phyloP scores from a whole-genome alignment of 805 yeast genomes.

The Wickerhamiella vanderwaltii region DNA sequence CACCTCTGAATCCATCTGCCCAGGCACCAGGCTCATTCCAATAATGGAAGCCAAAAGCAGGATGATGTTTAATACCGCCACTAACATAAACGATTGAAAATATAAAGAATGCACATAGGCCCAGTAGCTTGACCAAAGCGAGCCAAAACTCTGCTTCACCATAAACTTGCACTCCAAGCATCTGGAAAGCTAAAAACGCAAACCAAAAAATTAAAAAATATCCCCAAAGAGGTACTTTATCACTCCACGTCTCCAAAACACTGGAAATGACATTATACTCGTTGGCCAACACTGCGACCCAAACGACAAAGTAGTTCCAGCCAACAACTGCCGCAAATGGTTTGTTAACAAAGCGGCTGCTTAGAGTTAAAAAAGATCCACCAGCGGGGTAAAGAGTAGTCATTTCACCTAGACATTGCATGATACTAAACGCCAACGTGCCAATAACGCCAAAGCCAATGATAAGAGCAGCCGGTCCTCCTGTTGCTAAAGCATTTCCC shows the following conservation, averaged over 20 bases:
- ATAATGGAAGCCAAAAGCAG: slow-evolving; percentile 46
- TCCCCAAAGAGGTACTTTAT: slow-evolving; percentile 39
- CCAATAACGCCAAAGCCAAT: slow-evolving; percentile 41
- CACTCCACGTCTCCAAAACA: slow-evolving; percentile 35
- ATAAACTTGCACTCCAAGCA: slow-evolving; percentile 41
- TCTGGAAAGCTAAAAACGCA: slow-evolving; percentile 34
- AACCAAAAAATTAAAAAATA: slow-evolving; percentile 41
- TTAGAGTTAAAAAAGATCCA: slow-evolving; percentile 40
- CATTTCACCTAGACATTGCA: slow-evolving; percentile 46
- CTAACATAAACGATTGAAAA: slow-evolving; percentile 46
- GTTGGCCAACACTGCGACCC: slow-evolving; percentile 37
- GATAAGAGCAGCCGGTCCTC: slow-evolving; percentile 42
- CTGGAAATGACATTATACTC: slow-evolving; percentile 39
- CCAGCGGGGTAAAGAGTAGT: slow-evolving; percentile 42
- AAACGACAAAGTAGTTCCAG: slow-evolving; percentile 38
- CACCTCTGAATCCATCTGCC: slow-evolving; percentile 36
- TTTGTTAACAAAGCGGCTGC: slow-evolving; percentile 36
- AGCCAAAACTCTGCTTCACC: slow-evolving; percentile 56
- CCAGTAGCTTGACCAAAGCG: slow-evolving; percentile 43
- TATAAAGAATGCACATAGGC: slow-evolving; percentile 46
- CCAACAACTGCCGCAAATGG: slow-evolving; percentile 40
- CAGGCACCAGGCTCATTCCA: slow-evolving; percentile 46
- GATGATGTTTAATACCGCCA: slow-evolving; percentile 38
- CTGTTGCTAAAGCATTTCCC: slow-evolving; percentile 37
- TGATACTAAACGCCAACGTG: slow-evolving; percentile 39